Evolutionary conservation across 768 basidiomycete genomes (phyloP).

Genomic region (Leccinum sublutescens): DNA sequence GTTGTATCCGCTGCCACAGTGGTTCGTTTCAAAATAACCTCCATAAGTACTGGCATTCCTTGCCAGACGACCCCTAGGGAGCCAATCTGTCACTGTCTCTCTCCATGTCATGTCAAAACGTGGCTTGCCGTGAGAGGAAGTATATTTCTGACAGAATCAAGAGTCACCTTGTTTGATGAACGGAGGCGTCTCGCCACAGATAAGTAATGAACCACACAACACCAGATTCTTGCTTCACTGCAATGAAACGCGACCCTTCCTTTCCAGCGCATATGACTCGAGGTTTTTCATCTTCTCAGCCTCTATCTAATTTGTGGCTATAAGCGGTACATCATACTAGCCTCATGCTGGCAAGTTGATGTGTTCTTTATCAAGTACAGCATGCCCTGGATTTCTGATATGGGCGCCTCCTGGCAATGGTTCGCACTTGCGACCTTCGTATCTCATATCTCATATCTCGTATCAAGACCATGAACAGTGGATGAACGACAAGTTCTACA

Average conservation of each 20-base stretch:
- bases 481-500: conserved; percentile 3
- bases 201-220: conserved; percentile 1
- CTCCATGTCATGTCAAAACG: neutral
- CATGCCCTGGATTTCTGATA: conserved; percentile 8
- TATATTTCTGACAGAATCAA: conserved; percentile 5
- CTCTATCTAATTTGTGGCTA: conserved; percentile 1
- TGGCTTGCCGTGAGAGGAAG: neutral
- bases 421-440: neutral
- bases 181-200: conserved; percentile 14
- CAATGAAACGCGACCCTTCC: neutral
- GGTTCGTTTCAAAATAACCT: conserved; percentile 18
- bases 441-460: neutral
- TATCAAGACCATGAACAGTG: neutral
- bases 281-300: neutral
- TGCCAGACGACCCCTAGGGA: neutral
- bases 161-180: conserved; percentile 10
- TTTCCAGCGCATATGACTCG: conserved; percentile 5
- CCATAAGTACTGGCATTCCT: neutral
- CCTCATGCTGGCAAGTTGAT: neutral
- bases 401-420: neutral
- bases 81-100: neutral
- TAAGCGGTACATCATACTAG: neutral
- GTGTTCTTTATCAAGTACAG: conserved; percentile 8
- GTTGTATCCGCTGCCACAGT: neutral
- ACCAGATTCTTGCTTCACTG: neutral